Evolutionary conservation across 2,329 filamentous ascomycete species (phyloP).

Genomic region (Huntiella moniliformis): DNA sequence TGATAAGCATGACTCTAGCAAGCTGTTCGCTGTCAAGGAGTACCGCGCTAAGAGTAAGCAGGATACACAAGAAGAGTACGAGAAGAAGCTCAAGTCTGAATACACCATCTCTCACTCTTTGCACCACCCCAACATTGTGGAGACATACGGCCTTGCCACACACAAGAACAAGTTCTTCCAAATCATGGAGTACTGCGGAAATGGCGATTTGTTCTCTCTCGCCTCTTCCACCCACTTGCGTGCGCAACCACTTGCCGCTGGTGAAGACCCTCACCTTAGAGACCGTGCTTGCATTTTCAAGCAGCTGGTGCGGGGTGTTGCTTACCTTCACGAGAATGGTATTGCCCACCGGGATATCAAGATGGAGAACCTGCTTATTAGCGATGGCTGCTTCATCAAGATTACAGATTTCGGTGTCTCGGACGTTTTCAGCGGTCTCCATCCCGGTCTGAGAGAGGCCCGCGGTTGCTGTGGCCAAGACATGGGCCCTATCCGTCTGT

Average conservation of each 20-base stretch:
- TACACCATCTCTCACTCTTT: slow-evolving; percentile 73
- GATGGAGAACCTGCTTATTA: slow-evolving; percentile 68
- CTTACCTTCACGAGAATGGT: slow-evolving; percentile 64
- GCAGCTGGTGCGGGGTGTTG: slow-evolving; percentile 64
- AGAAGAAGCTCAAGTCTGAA: slow-evolving; percentile 80
- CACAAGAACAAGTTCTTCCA: slow-evolving; percentile 67
- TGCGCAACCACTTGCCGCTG: neutral
- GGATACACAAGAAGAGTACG: slow-evolving; percentile 57
- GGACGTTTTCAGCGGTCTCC: slow-evolving; percentile 65
- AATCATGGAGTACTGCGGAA: slow-evolving; percentile 80
- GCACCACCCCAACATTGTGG: slow-evolving; percentile 73
- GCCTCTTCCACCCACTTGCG: slow-evolving; percentile 56
- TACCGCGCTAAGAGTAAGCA: slow-evolving; percentile 54
- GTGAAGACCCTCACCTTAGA: slow-evolving; percentile 19
- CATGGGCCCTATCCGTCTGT: slow-evolving; percentile 53
- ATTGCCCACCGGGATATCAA: slow-evolving; percentile 88
- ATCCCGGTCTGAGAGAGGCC: slow-evolving; percentile 57
- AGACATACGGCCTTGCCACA: slow-evolving; percentile 58
- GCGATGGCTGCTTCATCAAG: slow-evolving; percentile 63
- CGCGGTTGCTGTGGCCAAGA: slow-evolving; percentile 55
- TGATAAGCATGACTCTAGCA: slow-evolving; percentile 40
- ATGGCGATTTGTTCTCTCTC: slow-evolving; percentile 62
- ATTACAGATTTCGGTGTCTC: slow-evolving; percentile 86
- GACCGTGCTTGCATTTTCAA: slow-evolving; percentile 78
- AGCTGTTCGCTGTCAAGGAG: slow-evolving; percentile 72